A percentile compares a stretch with the other conserved stretches of the same genome.
Conservation (phyloP, 768 basidiomycete genomes). For the Calocera viscosa region DNA sequence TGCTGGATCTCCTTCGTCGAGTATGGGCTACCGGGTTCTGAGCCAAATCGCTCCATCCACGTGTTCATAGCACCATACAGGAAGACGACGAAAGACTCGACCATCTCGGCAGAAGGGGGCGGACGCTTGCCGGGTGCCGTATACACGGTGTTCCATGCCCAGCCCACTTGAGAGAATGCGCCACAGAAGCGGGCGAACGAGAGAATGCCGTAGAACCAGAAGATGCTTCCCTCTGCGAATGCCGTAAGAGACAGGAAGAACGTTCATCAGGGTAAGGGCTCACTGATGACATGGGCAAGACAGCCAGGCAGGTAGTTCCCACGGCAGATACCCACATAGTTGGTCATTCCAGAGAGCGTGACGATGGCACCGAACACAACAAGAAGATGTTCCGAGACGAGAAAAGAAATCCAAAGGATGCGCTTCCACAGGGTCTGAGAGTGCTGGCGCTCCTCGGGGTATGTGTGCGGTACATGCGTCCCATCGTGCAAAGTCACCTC, state of each 20-base stretch:
- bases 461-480: not conserved
- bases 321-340: slow-evolving; percentile 82
- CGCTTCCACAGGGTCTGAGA: not conserved
- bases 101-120: slow-evolving; percentile 55
- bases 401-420: slow-evolving; percentile 24
- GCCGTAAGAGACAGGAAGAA: not conserved
- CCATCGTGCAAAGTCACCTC: slow-evolving; percentile 9
- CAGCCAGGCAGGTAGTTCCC: slow-evolving; percentile 67
- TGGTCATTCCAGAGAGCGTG: slow-evolving; percentile 54
- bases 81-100: slow-evolving; percentile 73
- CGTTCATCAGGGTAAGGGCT: slow-evolving; percentile 21
- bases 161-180: slow-evolving; percentile 70
- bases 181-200: slow-evolving; percentile 94
- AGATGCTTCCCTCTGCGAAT: slow-evolving; percentile 67
- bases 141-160: slow-evolving; percentile 76
- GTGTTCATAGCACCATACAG: slow-evolving; percentile 81
- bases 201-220: slow-evolving; percentile 80
- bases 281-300: slow-evolving; percentile 84
- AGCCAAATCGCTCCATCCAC: slow-evolving; percentile 95
- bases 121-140: slow-evolving; percentile 22
- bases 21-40: slow-evolving; percentile 63
- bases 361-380: slow-evolving; percentile 61
- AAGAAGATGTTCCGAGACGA: slow-evolving; percentile 41
- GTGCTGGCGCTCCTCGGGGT: not conserved
- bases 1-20: slow-evolving; percentile 89